Base-by-base conservation (phyloP, 2,329 filamentous ascomycete genomes). In the Incumbomyces lentus region DNA sequence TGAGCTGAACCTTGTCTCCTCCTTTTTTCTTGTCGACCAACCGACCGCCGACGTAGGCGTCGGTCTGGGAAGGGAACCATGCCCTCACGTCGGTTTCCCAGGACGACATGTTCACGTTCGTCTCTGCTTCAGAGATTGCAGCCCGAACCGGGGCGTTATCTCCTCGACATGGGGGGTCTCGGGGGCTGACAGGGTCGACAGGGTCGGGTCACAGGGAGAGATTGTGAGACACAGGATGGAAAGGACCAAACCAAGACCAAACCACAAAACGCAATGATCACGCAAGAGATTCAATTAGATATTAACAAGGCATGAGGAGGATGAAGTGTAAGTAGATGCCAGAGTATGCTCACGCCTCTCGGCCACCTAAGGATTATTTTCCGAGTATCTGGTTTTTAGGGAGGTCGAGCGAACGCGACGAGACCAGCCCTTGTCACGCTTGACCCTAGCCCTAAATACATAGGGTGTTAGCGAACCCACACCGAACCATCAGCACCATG, bases 41-140 rank as follows among this genome's bases (percentile, higher is more conserved):
- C 75, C 96, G 89, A 39, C 92, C 95, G 64, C 89, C 85, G 66
- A 98, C 81, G 90, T 92, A 98, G 70, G 92, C 92, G 69, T 98
- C 90, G 52, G 86, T 86, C 65, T 79, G 73, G 73, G 98, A 92
- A 60, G 92, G 89, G 78, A 96, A 92, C 92, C 92, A 98, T 64
- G 89, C 92, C 78, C 87, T 82, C 61, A 90, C 96, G 64, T 90
- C 92, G 63, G 95, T 80, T 75, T 96, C 89, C 55, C 55, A 57
- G 37, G 49, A 52, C 45, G 72, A 93, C 96, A 65, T 79, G 86
- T 69, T 33, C 16, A 11, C 38, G 13, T 35, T 35, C 13, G 33
- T 35, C 93, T 32, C 11, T 52, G 32, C 45, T 34, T 19, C 48
- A 30, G 44, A 35, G 17, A 40, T 35, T 49, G 13, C 51, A 57